Conservation (phyloP, 2,329 filamentous ascomycete genomes). For the Neonectria neomacrospora region DNA sequence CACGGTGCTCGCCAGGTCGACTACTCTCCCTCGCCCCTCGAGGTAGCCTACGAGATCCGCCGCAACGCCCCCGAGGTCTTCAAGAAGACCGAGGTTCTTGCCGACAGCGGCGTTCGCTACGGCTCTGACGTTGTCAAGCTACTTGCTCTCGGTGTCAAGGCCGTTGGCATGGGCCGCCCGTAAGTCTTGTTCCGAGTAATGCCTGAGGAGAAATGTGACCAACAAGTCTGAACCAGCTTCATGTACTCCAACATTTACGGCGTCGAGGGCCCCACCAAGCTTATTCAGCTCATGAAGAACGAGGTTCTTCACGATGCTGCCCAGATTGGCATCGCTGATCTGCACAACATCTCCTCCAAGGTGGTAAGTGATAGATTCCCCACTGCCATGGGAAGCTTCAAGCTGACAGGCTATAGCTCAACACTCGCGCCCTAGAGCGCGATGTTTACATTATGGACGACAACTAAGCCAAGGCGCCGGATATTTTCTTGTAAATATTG, state of each 20-base stretch:
- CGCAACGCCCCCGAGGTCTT: slow-evolving; percentile 52
- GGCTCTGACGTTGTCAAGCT: slow-evolving; percentile 55
- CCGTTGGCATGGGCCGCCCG: slow-evolving; percentile 56
- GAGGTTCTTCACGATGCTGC: slow-evolving; percentile 54
- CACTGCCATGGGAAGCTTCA: neutral
- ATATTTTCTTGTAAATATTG: neutral
- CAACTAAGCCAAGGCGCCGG: slow-evolving; percentile 13
- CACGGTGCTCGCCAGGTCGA: slow-evolving; percentile 57
- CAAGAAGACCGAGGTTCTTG: slow-evolving; percentile 50
- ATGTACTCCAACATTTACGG: slow-evolving; percentile 65
- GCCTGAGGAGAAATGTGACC: neutral
- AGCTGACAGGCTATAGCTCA: slow-evolving; percentile 34
- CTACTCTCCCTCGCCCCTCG: slow-evolving; percentile 43
- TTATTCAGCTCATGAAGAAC: slow-evolving; percentile 59
- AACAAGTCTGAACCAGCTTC: slow-evolving; percentile 39
- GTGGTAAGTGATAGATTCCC: slow-evolving; percentile 27
- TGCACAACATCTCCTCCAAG: slow-evolving; percentile 38
- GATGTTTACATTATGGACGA: slow-evolving; percentile 41
- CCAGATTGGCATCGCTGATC: slow-evolving; percentile 48
- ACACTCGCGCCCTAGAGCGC: slow-evolving; percentile 41
- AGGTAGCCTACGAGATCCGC: slow-evolving; percentile 47
- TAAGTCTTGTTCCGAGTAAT: slow-evolving; percentile 1
- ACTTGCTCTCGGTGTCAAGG: slow-evolving; percentile 53
- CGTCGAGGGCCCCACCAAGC: slow-evolving; percentile 57
- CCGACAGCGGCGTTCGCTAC: slow-evolving; percentile 53